These are phyloP conservation scores for Scedosporium boydii DNA, from an alignment of 2,329 filamentous ascomycete genomes.

Conservation along the genomic window DNA sequence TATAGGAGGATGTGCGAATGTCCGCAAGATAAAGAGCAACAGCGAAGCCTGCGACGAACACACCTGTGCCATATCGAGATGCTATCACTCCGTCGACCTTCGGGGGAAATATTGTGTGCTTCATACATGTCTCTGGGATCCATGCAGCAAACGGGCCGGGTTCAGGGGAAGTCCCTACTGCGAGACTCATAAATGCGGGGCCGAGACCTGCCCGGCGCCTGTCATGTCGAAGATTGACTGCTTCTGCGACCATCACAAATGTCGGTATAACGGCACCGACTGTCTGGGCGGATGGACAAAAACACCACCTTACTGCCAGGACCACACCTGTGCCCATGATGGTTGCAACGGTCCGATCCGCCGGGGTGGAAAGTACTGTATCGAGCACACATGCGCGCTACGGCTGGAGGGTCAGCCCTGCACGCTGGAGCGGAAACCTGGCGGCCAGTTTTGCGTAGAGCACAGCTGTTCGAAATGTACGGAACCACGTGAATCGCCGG, in stretches of 20 bases:
- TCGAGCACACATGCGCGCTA: background rate
- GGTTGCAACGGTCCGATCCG: background rate
- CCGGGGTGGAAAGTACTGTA: background rate
- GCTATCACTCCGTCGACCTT: background rate
- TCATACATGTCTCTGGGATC: constrained; percentile 5
- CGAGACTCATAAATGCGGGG: constrained; percentile 4
- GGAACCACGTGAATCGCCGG: background rate
- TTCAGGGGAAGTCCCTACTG: background rate
- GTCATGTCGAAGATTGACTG: constrained; percentile 5
- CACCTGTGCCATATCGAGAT: background rate
- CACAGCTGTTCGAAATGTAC: background rate
- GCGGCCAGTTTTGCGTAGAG: background rate
- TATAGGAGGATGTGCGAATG: background rate
- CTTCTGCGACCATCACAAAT: constrained; percentile 5
- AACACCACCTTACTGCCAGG: background rate
- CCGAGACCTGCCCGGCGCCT: background rate
- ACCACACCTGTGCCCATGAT: background rate
- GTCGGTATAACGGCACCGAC: constrained; percentile 1
- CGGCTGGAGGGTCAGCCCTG: background rate
- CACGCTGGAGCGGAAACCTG: background rate
- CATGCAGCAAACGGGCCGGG: constrained; percentile 1
- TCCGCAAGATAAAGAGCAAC: constrained; percentile 6
- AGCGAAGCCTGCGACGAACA: constrained; percentile 6
- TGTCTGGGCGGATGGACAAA: background rate
- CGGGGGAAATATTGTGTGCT: background rate